Conservation (phyloP, 805 yeast genomes). For the Cyberlindnera mrakii region DNA sequence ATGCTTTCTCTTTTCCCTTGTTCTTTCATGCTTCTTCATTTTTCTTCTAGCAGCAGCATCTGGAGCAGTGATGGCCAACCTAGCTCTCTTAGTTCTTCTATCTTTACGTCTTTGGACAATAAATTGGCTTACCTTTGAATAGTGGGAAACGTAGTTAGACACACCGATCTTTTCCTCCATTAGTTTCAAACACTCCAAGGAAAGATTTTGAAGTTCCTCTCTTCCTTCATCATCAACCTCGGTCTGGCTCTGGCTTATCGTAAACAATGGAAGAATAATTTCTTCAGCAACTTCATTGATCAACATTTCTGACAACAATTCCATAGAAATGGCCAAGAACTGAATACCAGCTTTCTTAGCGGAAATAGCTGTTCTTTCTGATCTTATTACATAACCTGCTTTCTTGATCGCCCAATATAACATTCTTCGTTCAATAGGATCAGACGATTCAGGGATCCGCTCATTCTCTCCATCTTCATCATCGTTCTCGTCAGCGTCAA, state of each 20-base stretch:
- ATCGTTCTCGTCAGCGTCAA: conserved; percentile 20
- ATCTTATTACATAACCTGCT: conserved; percentile 56
- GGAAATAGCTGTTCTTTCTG: conserved; percentile 51
- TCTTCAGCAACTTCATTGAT: conserved; percentile 39
- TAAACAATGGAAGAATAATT: conserved; percentile 48
- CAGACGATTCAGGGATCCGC: conserved; percentile 10
- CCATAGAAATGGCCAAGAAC: conserved; percentile 57
- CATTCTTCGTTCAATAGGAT: conserved; percentile 27
- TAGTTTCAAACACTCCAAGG: conserved; percentile 62
- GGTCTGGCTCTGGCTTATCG: conserved; percentile 40
- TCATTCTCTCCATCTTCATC: conserved; percentile 21
- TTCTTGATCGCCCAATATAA: conserved; percentile 60
- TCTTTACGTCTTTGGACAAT: conserved; percentile 65
- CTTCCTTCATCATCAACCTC: conserved; percentile 40
- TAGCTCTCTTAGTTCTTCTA: conserved; percentile 69
- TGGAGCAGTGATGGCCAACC: conserved; percentile 71
- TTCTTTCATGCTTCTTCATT: conserved; percentile 66
- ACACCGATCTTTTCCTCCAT: conserved; percentile 67
- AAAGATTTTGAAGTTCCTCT: conserved; percentile 44
- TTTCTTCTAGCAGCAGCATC: conserved; percentile 76
- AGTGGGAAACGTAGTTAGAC: conserved; percentile 55
- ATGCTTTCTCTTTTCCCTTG: conserved; percentile 70
- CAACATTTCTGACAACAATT: conserved; percentile 39
- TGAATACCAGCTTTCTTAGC: conserved; percentile 67
- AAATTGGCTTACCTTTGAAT: conserved; percentile 54